A percentile compares a stretch with the other conserved stretches of the same genome.
Conservation (phyloP, 768 basidiomycete species). For the Cystoderma amianthinum region DNA sequence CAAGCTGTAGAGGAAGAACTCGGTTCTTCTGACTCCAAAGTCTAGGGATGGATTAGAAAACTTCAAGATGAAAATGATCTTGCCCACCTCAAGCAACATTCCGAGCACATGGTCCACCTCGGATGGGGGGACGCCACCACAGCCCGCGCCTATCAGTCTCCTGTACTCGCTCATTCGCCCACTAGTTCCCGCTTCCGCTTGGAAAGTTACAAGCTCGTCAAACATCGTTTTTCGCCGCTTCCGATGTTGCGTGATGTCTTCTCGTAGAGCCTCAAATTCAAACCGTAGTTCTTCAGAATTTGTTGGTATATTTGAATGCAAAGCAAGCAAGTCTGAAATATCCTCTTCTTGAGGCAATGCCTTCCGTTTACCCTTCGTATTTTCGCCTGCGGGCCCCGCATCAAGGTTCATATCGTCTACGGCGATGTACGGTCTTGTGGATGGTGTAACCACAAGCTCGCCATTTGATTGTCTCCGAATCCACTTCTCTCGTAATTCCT, state of each 20-base stretch:
- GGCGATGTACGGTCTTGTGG: slow-evolving; percentile 36
- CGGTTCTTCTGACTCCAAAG: slow-evolving; percentile 77
- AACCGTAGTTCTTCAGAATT: slow-evolving; percentile 45
- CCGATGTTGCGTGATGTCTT: slow-evolving; percentile 58
- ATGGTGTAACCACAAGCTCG: slow-evolving; percentile 37
- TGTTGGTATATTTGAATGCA: slow-evolving; percentile 53
- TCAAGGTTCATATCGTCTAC: slow-evolving; percentile 39
- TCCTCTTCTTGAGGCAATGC: slow-evolving; percentile 43
- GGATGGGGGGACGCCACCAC: slow-evolving; percentile 77
- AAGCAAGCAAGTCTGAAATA: slow-evolving; percentile 51
- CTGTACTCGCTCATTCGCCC: slow-evolving; percentile 88
- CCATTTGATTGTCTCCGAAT: slow-evolving; percentile 62
- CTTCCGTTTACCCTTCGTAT: slow-evolving; percentile 50
- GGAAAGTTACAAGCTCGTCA: slow-evolving; percentile 69
- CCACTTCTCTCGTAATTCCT: slow-evolving; percentile 68
- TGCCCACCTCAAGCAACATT: slow-evolving; percentile 74
- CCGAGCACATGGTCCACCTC: slow-evolving; percentile 86
- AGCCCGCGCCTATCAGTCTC: slow-evolving; percentile 82
- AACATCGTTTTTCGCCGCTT: slow-evolving; percentile 69
- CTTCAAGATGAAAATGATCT: neutral
- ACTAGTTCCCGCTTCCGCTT: slow-evolving; percentile 86
- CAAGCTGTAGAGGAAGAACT: slow-evolving; percentile 49
- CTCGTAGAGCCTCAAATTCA: slow-evolving; percentile 55
- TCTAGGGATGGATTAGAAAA: slow-evolving; percentile 32
- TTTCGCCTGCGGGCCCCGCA: slow-evolving; percentile 31